These are phyloP conservation scores for Penicillium sp. DNA, from an alignment of 2,329 filamentous ascomycete species.

Conservation along the genomic window DNA sequence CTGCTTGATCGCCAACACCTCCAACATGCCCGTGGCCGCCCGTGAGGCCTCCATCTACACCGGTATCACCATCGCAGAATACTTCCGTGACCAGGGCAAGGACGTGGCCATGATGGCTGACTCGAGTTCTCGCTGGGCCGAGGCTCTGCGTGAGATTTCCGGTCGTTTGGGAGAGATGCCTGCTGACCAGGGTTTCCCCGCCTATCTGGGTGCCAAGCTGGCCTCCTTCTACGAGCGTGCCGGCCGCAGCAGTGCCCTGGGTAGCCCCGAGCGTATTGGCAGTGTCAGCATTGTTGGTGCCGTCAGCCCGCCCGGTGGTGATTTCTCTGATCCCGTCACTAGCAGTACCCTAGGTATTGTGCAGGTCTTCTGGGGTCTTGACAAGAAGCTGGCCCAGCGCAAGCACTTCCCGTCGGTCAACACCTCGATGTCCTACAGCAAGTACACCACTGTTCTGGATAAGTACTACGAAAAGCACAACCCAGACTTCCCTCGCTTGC, in stretches of 20 bases:
- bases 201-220: slow-evolving; percentile 93
- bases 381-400: slow-evolving; percentile 98
- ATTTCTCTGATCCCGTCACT: slow-evolving; percentile 98
- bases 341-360: slow-evolving; percentile 92
- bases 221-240: slow-evolving; percentile 99
- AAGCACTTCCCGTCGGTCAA: slow-evolving; percentile 99
- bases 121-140: slow-evolving; percentile 95
- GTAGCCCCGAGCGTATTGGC: slow-evolving; percentile 82
- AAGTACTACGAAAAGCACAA: slow-evolving; percentile 92
- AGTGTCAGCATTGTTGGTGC: slow-evolving; percentile 98
- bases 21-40: slow-evolving; percentile 98
- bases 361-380: slow-evolving; percentile 98
- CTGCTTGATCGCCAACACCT: slow-evolving; percentile 96
- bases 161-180: slow-evolving; percentile 99
- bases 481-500: slow-evolving; percentile 88
- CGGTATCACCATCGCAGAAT: slow-evolving; percentile 90
- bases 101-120: slow-evolving; percentile 99
- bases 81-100: slow-evolving; percentile 96
- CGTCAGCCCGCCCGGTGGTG: slow-evolving; percentile 94
- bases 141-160: slow-evolving; percentile 96
- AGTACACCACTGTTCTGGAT: slow-evolving; percentile 86
- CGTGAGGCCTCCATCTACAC: slow-evolving; percentile 99
- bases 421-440: slow-evolving; percentile 90
- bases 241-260: slow-evolving; percentile 78
- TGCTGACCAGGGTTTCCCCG: slow-evolving; percentile 98